Conservation (phyloP, 805 yeast species). For the Candida orba region DNA sequence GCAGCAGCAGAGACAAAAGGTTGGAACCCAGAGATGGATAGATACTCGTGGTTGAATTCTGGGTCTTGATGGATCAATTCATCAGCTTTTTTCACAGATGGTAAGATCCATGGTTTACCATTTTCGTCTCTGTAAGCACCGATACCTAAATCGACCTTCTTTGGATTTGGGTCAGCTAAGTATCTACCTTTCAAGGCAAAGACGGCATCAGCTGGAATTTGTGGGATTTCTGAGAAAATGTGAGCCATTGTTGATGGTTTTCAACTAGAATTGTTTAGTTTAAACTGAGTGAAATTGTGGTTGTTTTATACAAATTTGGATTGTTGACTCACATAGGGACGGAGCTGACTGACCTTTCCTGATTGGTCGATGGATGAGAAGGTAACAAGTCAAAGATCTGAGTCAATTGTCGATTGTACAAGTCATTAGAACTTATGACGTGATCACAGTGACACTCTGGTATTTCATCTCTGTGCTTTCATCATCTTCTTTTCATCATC, state of each 20-base stretch:
- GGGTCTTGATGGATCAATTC: conserved; percentile 49
- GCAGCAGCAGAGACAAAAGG: conserved; percentile 66
- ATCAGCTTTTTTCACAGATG: conserved; percentile 67
- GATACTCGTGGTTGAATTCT: conserved; percentile 76
- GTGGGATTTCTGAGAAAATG: conserved; percentile 43
- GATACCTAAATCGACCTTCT: conserved; percentile 80
- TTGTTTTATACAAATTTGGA: background rate
- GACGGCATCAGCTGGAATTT: conserved; percentile 80
- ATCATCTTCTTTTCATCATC: no score
- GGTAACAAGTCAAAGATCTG: background rate
- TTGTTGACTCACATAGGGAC: background rate
- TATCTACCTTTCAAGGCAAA: conserved; percentile 73
- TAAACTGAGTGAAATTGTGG: background rate
- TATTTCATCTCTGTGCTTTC: no score
- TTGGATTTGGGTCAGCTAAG: conserved; percentile 45
- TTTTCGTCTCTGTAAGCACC: conserved; percentile 70
- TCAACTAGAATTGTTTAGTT: no score
- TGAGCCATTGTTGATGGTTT: conserved; percentile 15
- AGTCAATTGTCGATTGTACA: no score
- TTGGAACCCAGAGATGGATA: conserved; percentile 73
- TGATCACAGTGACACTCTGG: no score
- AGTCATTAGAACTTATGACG: no score
- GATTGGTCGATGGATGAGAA: background rate
- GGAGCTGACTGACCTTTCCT: background rate
- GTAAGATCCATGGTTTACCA: conserved; percentile 68